A percentile compares a stretch with the other conserved stretches of the same genome.
These are phyloP conservation scores for Venturia asperata DNA, from an alignment of 2,329 filamentous ascomycete species.

Conservation along the genomic window DNA sequence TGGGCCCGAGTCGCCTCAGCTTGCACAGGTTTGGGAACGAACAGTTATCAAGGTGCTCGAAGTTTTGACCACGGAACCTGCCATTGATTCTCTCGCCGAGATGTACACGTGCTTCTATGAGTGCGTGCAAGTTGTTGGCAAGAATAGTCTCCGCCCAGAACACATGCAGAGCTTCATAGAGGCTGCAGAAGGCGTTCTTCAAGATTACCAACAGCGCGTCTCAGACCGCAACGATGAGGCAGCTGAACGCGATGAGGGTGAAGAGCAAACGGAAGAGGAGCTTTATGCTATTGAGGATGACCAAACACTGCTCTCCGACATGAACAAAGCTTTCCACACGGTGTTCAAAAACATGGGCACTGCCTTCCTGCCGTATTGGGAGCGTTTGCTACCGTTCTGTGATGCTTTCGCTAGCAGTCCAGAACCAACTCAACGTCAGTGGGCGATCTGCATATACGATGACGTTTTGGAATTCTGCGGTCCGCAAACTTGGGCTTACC, in stretches of 20 bases:
- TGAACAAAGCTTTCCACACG: constrained; percentile 99
- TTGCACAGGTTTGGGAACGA: constrained; percentile 73
- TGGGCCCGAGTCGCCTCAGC: constrained; percentile 69
- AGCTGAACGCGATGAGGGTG: constrained; percentile 76
- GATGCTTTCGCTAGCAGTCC: constrained; percentile 71
- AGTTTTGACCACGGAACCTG: constrained; percentile 85
- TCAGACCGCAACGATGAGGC: constrained; percentile 76
- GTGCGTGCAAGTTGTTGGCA: constrained; percentile 87
- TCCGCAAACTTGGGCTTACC: constrained; percentile 77
- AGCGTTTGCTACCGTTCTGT: constrained; percentile 77
- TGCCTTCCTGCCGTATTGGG: constrained; percentile 80
- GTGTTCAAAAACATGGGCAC: constrained; percentile 95
- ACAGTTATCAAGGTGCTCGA: constrained; percentile 89
- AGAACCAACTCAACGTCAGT: constrained; percentile 90
- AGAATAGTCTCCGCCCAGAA: constrained; percentile 66
- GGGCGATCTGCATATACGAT: constrained; percentile 98
- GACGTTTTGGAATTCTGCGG: constrained; percentile 97
- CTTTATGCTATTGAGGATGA: constrained; percentile 94
- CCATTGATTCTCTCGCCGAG: constrained; percentile 91
- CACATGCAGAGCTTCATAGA: constrained; percentile 87
- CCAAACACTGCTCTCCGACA: constrained; percentile 90
- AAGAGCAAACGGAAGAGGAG: constrained; percentile 80
- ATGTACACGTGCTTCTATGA: constrained; percentile 99
- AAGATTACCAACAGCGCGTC: constrained; percentile 88
- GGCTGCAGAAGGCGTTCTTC: constrained; percentile 73